Evolutionary conservation across 2,329 filamentous ascomycete genomes (phyloP), one percentile per base, ranked within the genome.

Genomic region (Magnaporthiopsis rhizophila): DNA sequence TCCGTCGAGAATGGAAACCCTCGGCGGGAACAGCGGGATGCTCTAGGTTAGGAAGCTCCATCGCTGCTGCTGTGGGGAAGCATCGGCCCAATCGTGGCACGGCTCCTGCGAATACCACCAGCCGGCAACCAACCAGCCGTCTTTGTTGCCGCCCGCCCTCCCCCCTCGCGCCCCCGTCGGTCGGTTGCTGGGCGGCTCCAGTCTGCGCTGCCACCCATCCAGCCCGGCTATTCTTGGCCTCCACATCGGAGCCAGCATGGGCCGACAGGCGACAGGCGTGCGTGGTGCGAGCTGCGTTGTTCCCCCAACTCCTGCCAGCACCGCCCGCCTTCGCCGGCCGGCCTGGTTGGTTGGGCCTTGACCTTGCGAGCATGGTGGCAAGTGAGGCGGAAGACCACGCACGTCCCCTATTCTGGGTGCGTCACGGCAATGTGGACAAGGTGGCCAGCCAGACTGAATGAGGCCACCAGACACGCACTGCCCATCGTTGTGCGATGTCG

Each of bases 141-240:
- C 30, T 50, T 38, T 38, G n/a, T 63, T 63, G 56, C 62, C 56
- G 56, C 45, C 45, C 45, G 45, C 62, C 58, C 32, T 63, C 34
- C 12, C 34, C 34, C 30, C 32, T 57, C 34, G 61, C 61, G 61
- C 61, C 38, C 38, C 26, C 32, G 5, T 24, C 30, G 26, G 58
- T n/a, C 38, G 38, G 21, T 24, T 45, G 56, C 53, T 60, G 58
- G n/a, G 58, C 58, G 58, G 58, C 21, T 58, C 56, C 56, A n/a
- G 6, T 26, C 57, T 28, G 60, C 60, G 60, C 36, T 62, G 45
- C 36, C 30, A 30, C 30, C 38, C 38, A 30, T 36, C 34, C 18
- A 24, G 60, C 53, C 57, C 57, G 62, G 62, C 62, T 63, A 63
- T 58, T 58, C 58, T 63, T 59, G 59, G 45, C 21, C 58, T 38